Conservation (phyloP, 441 rosid genomes). For the Geranium incanum region DNA sequence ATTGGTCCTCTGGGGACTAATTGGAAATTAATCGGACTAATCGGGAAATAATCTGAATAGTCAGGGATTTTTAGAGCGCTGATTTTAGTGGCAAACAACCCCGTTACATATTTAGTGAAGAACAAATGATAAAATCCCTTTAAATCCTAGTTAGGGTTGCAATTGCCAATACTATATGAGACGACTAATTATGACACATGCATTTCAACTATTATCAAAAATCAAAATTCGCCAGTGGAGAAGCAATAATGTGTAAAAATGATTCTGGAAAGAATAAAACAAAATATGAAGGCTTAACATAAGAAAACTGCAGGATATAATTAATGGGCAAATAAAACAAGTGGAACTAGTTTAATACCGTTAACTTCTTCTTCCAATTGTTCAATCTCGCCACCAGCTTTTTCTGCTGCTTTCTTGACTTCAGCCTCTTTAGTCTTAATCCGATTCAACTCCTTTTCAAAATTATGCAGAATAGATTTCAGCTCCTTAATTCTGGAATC, state of each 20-base stretch:
- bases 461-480: conserved; percentile 55
- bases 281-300: conserved; percentile 6
- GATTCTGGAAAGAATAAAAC: neutral
- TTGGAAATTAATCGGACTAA: no score
- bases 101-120: conserved; percentile 6
- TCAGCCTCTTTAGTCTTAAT: conserved; percentile 60
- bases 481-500: conserved; percentile 72
- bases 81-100: conserved; percentile 5
- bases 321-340: conserved; percentile 11
- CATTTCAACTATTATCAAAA: conserved; percentile 2
- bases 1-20: no score
- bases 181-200: neutral
- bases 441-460: conserved; percentile 64
- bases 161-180: neutral
- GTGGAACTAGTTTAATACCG: conserved; percentile 40
- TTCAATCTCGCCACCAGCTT: conserved; percentile 52
- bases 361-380: conserved; percentile 65
- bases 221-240: neutral
- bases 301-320: neutral
- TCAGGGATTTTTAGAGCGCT: no score
- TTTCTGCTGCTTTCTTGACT: conserved; percentile 53
- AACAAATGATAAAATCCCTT: neutral
- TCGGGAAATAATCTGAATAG: no score
- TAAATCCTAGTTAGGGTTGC: neutral
- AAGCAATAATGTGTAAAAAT: conserved; percentile 2